Conservation (phyloP, 1,139 yeast species). For the Lodderomyces metapsilosis region DNA sequence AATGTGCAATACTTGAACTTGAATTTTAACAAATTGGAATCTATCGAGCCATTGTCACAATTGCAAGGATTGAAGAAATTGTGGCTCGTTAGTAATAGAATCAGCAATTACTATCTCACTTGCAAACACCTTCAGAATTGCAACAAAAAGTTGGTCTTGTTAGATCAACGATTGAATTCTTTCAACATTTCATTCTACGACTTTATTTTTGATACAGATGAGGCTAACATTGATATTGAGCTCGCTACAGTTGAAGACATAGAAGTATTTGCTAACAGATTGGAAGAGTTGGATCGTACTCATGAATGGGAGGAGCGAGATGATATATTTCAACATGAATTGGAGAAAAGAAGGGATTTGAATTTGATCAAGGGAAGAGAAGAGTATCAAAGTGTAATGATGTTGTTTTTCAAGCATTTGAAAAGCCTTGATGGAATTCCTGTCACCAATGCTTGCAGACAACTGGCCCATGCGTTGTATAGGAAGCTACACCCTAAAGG, state of each 20-base stretch:
- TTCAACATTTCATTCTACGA: slow-evolving; percentile 50
- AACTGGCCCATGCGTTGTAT: not conserved
- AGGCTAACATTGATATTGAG: slow-evolving; percentile 35
- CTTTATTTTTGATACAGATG: slow-evolving; percentile 50
- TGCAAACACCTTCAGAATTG: slow-evolving; percentile 32
- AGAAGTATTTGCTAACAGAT: slow-evolving; percentile 43
- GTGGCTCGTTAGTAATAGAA: slow-evolving; percentile 46
- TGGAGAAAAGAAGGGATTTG: slow-evolving; percentile 8
- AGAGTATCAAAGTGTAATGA: slow-evolving; percentile 38
- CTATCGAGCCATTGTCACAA: slow-evolving; percentile 27
- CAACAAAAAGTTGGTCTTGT: slow-evolving; percentile 31
- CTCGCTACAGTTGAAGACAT: slow-evolving; percentile 47
- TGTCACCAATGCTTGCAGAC: slow-evolving; percentile 12
- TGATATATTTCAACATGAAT: slow-evolving; percentile 20
- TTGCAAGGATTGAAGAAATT: slow-evolving; percentile 38
- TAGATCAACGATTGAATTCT: slow-evolving; percentile 55
- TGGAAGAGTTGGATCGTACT: slow-evolving; percentile 33
- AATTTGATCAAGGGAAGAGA: slow-evolving; percentile 28
- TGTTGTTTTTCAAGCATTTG: slow-evolving; percentile 35
- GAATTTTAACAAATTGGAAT: slow-evolving; percentile 45
- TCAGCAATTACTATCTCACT: slow-evolving; percentile 32
- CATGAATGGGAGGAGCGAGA: slow-evolving; percentile 41
- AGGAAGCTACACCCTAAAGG: slow-evolving; percentile 1
- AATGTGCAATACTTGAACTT: slow-evolving; percentile 48
- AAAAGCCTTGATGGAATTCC: slow-evolving; percentile 41